Evolutionary conservation across 1,284 basidiomycete species (phyloP).

Genomic region (Trichosporon asahii): DNA sequence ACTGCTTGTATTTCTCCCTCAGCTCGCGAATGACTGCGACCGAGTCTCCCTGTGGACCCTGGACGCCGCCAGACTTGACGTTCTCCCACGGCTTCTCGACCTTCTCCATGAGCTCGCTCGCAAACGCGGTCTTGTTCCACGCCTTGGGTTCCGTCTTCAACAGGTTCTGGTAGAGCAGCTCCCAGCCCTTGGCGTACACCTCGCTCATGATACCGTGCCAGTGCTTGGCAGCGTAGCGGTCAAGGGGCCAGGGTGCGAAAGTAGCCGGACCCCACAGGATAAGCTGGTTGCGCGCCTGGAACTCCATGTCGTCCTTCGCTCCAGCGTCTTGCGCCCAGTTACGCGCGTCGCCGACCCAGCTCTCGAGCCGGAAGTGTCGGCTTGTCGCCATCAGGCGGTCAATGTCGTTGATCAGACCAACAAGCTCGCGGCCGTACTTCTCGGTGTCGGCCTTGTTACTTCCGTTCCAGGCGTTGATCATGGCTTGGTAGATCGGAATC

Average conservation of each 20-base stretch:
- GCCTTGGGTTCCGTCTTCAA: not conserved
- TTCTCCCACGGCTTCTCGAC: constrained; percentile 4
- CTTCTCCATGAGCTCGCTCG: not conserved
- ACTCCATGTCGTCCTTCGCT: constrained; percentile 39
- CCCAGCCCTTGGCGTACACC: constrained; percentile 53
- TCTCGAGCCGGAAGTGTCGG: constrained; percentile 50
- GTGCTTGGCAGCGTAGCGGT: constrained; percentile 54
- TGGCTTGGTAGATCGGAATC: constrained; percentile 43
- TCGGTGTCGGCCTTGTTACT: not conserved
- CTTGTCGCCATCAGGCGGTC: constrained; percentile 51
- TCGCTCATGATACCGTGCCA: constrained; percentile 54
- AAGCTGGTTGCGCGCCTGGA: constrained; percentile 55
- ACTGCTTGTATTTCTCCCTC: constrained; percentile 1
- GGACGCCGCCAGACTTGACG: not conserved
- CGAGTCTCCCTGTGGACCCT: not conserved
- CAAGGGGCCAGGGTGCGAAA: constrained; percentile 38
- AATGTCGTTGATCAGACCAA: constrained; percentile 49
- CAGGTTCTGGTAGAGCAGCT: constrained; percentile 35
- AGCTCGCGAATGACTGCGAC: not conserved
- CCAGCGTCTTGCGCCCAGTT: constrained; percentile 40
- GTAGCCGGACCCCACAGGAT: constrained; percentile 56
- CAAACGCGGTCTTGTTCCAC: not conserved
- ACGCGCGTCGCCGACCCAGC: constrained; percentile 52
- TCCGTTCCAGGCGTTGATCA: constrained; percentile 16
- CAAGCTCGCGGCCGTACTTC: constrained; percentile 22